Evolutionary conservation across 208 protist species (phyloP).

Genomic region (Blastocrithidia nonstop): DNA sequence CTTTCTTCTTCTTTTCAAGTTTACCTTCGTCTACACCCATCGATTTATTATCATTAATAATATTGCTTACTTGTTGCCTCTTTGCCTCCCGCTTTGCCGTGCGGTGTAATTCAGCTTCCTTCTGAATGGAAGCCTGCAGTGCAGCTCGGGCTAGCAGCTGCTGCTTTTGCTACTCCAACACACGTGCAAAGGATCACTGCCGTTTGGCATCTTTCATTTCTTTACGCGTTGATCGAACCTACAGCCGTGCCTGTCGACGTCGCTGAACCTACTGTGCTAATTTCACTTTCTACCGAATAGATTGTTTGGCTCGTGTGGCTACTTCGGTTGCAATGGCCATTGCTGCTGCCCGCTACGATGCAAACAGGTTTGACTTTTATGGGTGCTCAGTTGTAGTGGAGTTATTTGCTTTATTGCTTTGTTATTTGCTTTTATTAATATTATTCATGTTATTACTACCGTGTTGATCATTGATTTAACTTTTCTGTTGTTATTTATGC

Average conservation of each 20-base stretch:
- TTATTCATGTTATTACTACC: neutral
- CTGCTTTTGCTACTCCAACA: constrained; percentile 70
- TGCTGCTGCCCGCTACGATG: constrained; percentile 31
- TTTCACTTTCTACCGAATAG: constrained; percentile 33
- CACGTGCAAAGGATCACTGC: constrained; percentile 39
- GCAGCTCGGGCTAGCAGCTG: constrained; percentile 45
- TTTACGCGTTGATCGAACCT: constrained; percentile 17
- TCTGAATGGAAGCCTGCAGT: constrained; percentile 9
- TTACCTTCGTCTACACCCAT: too few species aligned
- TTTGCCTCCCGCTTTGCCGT: too few species aligned
- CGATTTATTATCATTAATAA: too few species aligned
- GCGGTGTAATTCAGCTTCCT: too few species aligned
- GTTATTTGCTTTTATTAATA: constrained; percentile 4
- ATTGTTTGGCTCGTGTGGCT: constrained; percentile 20
- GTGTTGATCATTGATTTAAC: neutral
- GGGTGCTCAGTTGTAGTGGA: neutral
- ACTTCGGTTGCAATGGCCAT: constrained; percentile 41
- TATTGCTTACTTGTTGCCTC: too few species aligned
- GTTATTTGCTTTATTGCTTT: neutral
- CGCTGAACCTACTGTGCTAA: constrained; percentile 36
- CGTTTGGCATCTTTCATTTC: constrained; percentile 21
- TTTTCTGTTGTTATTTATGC: neutral
- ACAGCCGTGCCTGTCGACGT: constrained; percentile 27
- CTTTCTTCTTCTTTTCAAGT: too few species aligned
- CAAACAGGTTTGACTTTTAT: constrained; percentile 15